Percentiles rank a stretch among this genome's conserved stretches.
Conservation (phyloP, 768 basidiomycete genomes). For the Hericium rajendrae region DNA sequence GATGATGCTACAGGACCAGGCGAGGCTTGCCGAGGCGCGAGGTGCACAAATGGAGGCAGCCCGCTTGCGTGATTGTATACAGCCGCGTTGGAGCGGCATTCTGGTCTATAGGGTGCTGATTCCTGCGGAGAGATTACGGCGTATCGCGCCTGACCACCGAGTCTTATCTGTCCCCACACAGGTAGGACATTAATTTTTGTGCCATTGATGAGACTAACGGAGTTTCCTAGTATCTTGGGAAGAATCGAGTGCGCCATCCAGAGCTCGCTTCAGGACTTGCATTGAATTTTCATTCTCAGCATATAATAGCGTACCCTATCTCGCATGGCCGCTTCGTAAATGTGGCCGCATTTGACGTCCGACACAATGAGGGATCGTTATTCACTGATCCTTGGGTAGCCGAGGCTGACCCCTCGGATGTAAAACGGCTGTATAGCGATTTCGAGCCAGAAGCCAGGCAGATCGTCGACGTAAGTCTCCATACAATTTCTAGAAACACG, state of each 20-base stretch:
- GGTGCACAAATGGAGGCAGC: slow-evolving; percentile 27
- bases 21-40: slow-evolving; percentile 5
- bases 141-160: slow-evolving; percentile 36
- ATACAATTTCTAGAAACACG: no score
- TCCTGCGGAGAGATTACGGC: slow-evolving; percentile 35
- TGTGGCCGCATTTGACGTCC: slow-evolving; percentile 8
- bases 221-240: slow-evolving; percentile 43
- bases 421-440: background rate
- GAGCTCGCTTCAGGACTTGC: slow-evolving; percentile 17
- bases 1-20: slow-evolving; percentile 26
- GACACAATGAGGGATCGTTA: background rate
- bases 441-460: slow-evolving; percentile 15
- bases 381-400: slow-evolving; percentile 3
- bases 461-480: slow-evolving; percentile 23
- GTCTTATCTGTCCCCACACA: slow-evolving; percentile 37
- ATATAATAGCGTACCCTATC: slow-evolving; percentile 54
- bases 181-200: slow-evolving; percentile 24
- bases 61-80: slow-evolving; percentile 29
- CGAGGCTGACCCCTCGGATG: background rate
- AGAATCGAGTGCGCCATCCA: slow-evolving; percentile 25
- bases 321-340: slow-evolving; percentile 50
- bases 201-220: background rate
- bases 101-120: slow-evolving; percentile 54
- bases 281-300: slow-evolving; percentile 25
- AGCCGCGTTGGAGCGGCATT: slow-evolving; percentile 51